Base-by-base conservation (phyloP, 192 early-diverging fungal species). In the Phlyctochytrium planicorne region DNA sequence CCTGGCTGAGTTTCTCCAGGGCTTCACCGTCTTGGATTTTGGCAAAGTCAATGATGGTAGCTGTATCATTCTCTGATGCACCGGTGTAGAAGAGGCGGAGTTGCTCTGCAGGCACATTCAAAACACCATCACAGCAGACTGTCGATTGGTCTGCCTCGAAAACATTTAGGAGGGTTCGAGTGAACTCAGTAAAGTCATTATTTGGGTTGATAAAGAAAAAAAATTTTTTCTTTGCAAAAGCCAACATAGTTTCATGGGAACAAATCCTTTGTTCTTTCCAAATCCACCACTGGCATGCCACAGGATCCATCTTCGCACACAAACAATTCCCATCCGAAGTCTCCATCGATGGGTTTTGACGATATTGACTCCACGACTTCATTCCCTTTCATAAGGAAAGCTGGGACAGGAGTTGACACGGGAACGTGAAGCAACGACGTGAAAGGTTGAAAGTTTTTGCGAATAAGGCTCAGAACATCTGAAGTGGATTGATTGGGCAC, bases 251-350 rank as follows among this genome's bases (percentile, higher is more conserved):
- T n/a, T n/a, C n/a, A n/a, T n/a, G n/a, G n/a, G n/a, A 47, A 6
- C 40, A 47, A 47, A 6, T 20, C 20, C 40, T 47, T 47, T 20
- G 20, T 20, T 20, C 20, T 20, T 20, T 47, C 40, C 40, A 14
- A 6, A 14, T 20, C 40, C 6, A 47, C 40, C 40, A 20, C 40
- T 20, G 87, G 83, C 63, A 82, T 52, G 23, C 82, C 75, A 69
- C 87, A 88, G 0, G 77, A 79, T 50, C 82, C 85, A 34, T 81
- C 77, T 37, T 78, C 76, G 53, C 87, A 88, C 20, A 87, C 76
- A 65, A 72, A 80, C 30, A 78, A 74, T 16, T 63, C 27, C 27
- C 71, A 61, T 17, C 55, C 52, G 3, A 23, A 35, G 12, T 37
- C 34, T 4, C 47, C 27, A 10, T 66, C 32, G n/a, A 52, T 50